These are phyloP conservation scores for Pleurotus giganteus DNA, from an alignment of 768 basidiomycete species.

Conservation along the genomic window DNA sequence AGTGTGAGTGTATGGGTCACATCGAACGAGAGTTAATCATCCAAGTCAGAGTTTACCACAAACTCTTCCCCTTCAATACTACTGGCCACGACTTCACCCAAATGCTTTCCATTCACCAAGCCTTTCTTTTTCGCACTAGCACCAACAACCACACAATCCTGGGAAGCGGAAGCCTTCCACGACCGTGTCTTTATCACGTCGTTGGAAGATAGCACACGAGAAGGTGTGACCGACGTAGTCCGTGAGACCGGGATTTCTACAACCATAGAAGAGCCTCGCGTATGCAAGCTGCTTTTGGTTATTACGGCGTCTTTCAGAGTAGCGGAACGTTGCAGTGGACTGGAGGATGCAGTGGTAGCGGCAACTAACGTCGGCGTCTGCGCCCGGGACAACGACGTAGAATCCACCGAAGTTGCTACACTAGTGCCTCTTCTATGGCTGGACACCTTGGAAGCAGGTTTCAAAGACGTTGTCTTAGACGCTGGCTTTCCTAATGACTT, in stretches of 20 bases:
- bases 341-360: background rate
- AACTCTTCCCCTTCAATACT: conserved; percentile 9
- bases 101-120: background rate
- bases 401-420: background rate
- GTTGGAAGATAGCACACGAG: background rate
- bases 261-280: background rate
- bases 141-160: background rate
- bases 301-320: background rate
- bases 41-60: no score
- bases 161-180: background rate
- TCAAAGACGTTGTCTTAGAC: background rate
- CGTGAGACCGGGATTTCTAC: conserved; percentile 1
- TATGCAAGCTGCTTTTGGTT: background rate
- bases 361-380: background rate
- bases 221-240: background rate
- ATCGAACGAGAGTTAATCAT: no score
- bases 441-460: background rate
- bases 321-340: background rate
- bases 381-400: background rate
- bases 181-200: background rate
- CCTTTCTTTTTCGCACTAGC: background rate
- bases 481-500: background rate
- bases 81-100: conserved; percentile 4
- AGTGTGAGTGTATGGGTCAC: no score
- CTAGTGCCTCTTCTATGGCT: background rate